Percentiles rank a stretch among this genome's conserved stretches.
phyloP scores from a whole-genome alignment of 768 basidiomycete species.

The Pleurotus platypus region DNA sequence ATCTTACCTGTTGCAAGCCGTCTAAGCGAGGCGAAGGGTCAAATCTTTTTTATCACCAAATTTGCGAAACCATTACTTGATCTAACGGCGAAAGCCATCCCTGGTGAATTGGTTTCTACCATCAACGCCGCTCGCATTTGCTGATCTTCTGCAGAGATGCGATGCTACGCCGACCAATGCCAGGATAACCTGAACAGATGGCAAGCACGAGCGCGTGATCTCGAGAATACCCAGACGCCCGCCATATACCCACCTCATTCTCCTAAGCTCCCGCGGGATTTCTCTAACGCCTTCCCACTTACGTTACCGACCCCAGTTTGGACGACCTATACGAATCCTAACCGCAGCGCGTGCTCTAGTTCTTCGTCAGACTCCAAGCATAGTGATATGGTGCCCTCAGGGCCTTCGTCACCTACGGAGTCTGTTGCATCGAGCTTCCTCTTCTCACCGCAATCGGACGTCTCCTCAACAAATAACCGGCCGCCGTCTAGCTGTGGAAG shows the following conservation, averaged over 20 bases:
- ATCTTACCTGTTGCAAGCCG: constrained; percentile 39
- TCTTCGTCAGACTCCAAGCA: constrained; percentile 10
- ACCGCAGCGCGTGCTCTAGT: background rate
- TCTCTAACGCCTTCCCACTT: constrained; percentile 30
- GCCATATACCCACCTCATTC: constrained; percentile 50
- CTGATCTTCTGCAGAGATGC: constrained; percentile 50
- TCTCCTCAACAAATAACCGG: constrained; percentile 11
- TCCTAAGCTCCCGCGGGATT: constrained; percentile 38
- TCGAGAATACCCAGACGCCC: constrained; percentile 39
- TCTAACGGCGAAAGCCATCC: constrained; percentile 66
- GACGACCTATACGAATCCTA: background rate
- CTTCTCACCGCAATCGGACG: constrained; percentile 18
- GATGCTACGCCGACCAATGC: constrained; percentile 63
- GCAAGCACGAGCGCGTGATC: constrained; percentile 46
- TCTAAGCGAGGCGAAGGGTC: constrained; percentile 69
- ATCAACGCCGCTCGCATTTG: background rate
- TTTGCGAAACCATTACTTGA: constrained; percentile 86
- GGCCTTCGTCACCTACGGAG: constrained; percentile 10
- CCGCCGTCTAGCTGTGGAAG: constrained; percentile 27
- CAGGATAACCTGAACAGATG: constrained; percentile 67
- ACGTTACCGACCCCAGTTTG: constrained; percentile 26
- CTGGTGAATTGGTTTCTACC: constrained; percentile 43
- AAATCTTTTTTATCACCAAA: constrained; percentile 83
- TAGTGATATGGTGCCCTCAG: constrained; percentile 1
- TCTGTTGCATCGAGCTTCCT: constrained; percentile 16